Conservation (phyloP, 2,329 filamentous ascomycete genomes). For the Aspergillus pseudonomiae region DNA sequence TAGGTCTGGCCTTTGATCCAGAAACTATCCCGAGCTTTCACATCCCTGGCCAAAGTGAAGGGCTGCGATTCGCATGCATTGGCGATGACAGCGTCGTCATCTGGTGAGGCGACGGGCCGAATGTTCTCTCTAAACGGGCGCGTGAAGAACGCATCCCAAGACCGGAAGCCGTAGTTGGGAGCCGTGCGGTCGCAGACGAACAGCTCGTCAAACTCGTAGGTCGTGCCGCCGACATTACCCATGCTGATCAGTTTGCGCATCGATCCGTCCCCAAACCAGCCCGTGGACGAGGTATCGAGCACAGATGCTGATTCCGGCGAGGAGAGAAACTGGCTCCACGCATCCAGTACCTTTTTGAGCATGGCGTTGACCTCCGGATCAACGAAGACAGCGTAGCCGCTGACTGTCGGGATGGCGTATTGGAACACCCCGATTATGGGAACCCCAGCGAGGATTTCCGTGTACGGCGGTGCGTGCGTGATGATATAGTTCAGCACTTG, state of each 20-base stretch:
- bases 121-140: conserved; percentile 56
- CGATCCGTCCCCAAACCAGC: conserved; percentile 3
- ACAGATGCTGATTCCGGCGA: conserved; percentile 1
- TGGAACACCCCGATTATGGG: neutral
- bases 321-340: neutral
- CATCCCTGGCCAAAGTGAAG: conserved; percentile 52
- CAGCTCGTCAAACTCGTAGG: neutral
- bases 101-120: conserved; percentile 62
- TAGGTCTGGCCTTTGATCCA: conserved; percentile 71
- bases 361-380: neutral
- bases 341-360: neutral
- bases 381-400: neutral
- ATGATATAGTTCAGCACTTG: neutral
- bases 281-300: neutral
- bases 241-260: neutral
- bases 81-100: conserved; percentile 52
- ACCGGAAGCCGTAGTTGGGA: neutral
- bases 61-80: conserved; percentile 67
- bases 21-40: conserved; percentile 60
- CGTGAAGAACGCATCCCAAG: conserved; percentile 72
- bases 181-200: neutral
- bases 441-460: neutral
- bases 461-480: neutral
- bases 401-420: neutral
- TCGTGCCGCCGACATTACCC: neutral